Conservation (phyloP, 108 stramenopile species). For the Chaetoceros tenuissimus region DNA sequence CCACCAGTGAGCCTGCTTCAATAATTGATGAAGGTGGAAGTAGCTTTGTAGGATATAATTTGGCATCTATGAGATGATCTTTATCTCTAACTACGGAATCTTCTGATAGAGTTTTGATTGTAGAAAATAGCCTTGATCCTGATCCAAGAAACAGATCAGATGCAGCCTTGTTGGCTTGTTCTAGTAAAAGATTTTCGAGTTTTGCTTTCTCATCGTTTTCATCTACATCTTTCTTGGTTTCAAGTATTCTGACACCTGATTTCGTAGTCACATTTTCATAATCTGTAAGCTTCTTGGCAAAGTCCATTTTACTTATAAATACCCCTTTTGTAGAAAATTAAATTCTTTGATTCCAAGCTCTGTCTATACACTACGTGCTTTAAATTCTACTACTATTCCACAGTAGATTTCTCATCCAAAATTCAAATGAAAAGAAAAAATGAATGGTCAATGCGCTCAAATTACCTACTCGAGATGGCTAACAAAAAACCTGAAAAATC, state of each 20-base stretch:
- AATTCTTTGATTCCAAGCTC: no score
- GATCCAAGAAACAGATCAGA: constrained; percentile 49
- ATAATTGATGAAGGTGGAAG: constrained; percentile 50
- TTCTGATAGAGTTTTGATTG: neutral
- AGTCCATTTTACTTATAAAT: constrained; percentile 46
- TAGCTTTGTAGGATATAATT: constrained; percentile 47
- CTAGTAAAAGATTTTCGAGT: constrained; percentile 33
- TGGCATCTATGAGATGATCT: constrained; percentile 26
- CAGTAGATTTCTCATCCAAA: no score
- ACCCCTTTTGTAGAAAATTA: no score
- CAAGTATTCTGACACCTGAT: constrained; percentile 29
- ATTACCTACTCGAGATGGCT: no score
- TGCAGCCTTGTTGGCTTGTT: constrained; percentile 67
- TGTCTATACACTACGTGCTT: no score
- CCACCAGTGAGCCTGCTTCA: constrained; percentile 50
- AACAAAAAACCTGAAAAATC: no score
- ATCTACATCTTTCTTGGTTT: constrained; percentile 1
- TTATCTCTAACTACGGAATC: neutral
- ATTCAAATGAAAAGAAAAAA: no score
- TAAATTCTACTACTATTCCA: no score
- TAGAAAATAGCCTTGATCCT: constrained; percentile 12
- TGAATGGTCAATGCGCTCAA: no score
- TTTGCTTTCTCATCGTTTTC: neutral
- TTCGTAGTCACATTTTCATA: constrained; percentile 27
- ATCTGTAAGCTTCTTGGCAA: constrained; percentile 27